phyloP scores from a whole-genome alignment of 2,329 filamentous ascomycete species.

The Fusarium tuaranense region DNA sequence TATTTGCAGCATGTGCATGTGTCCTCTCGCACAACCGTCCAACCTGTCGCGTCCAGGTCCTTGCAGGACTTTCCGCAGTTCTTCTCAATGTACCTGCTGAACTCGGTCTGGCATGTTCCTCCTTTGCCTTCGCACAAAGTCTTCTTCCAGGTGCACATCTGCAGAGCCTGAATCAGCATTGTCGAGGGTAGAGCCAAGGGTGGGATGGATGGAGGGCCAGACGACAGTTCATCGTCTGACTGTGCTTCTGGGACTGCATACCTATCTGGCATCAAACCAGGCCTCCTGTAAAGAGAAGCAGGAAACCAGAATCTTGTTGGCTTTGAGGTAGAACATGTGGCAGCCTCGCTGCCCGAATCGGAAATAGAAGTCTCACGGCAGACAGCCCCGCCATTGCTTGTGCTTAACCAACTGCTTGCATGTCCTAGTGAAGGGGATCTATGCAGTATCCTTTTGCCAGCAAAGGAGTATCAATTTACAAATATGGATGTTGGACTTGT shows the following conservation, averaged over 20 bases:
- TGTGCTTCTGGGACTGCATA: background rate
- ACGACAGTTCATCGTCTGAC: background rate
- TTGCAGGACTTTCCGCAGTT: background rate
- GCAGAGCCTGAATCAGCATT: background rate
- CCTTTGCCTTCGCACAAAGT: background rate
- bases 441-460: no score
- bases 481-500: background rate
- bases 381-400: background rate
- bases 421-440: background rate
- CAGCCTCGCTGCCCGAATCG: background rate
- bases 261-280: background rate
- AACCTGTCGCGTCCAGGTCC: background rate
- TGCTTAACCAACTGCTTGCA: background rate
- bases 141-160: conserved; percentile 4
- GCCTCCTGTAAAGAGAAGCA: background rate
- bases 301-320: background rate
- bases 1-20: background rate
- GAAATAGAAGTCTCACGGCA: background rate
- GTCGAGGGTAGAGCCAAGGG: background rate
- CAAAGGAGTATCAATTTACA: no score
- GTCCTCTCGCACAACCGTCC: background rate
- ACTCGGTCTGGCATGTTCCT: background rate
- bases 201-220: background rate
- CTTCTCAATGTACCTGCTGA: background rate
- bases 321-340: background rate